Evolutionary conservation across 1,139 yeast genomes (phyloP).

Genomic region (Taphrina flavorubra): DNA sequence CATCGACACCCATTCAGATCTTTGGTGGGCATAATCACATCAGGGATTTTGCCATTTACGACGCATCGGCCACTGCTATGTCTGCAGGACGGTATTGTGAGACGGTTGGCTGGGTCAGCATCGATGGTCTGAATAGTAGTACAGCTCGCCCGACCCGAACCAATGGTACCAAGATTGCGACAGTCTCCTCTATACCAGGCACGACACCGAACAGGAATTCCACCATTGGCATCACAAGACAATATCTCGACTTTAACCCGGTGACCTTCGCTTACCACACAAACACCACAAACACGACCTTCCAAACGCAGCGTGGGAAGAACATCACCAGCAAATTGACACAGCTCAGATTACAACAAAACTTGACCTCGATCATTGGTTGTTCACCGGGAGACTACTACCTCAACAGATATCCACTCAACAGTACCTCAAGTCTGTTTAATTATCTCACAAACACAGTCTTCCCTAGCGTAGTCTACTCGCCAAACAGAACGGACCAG

Average conservation of each 20-base stretch:
- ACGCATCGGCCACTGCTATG: conserved; percentile 69
- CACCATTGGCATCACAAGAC: conserved; percentile 41
- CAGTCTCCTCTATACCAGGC: conserved; percentile 29
- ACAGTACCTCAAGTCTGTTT: conserved; percentile 66
- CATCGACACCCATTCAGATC: conserved; percentile 72
- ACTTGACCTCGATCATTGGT: conserved; percentile 65
- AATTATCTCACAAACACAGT: conserved; percentile 65
- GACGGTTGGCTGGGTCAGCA: conserved; percentile 84
- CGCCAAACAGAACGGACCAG: conserved; percentile 48
- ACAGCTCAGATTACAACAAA: conserved; percentile 58
- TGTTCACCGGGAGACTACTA: conserved; percentile 69
- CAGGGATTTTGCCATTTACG: conserved; percentile 77
- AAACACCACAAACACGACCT: conserved; percentile 49
- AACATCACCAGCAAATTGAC: conserved; percentile 58
- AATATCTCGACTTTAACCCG: conserved; percentile 70
- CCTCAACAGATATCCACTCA: conserved; percentile 71
- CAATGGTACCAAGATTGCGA: conserved; percentile 41
- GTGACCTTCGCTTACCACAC: conserved; percentile 73
- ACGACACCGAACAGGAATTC: conserved; percentile 40
- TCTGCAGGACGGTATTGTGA: conserved; percentile 94
- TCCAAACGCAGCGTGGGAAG: conserved; percentile 62
- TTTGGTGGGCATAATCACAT: conserved; percentile 96
- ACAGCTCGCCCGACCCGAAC: conserved; percentile 14
- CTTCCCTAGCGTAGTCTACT: conserved; percentile 60
- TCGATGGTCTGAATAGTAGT: conserved; percentile 53